Conservation (phyloP, 2,329 filamentous ascomycete species). For the Onygena corvina region DNA sequence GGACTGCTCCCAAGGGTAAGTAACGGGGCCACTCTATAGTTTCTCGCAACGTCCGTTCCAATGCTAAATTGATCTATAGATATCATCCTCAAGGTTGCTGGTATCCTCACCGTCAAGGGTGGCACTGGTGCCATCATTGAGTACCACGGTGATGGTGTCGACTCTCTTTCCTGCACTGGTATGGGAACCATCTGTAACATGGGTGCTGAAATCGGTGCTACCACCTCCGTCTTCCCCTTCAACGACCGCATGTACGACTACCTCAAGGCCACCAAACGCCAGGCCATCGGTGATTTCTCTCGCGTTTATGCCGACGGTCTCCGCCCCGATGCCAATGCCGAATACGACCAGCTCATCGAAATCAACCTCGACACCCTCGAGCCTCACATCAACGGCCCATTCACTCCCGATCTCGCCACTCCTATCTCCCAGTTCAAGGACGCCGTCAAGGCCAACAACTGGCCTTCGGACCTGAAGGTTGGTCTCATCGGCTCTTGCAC, state of each 20-base stretch:
- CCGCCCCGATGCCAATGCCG: conserved; percentile 71
- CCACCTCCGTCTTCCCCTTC: conserved; percentile 93
- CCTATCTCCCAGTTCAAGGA: conserved; percentile 96
- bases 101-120: conserved; percentile 94
- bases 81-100: conserved; percentile 93
- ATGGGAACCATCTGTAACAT: conserved; percentile 72
- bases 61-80: conserved; percentile 41
- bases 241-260: conserved; percentile 98
- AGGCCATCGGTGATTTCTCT: conserved; percentile 80
- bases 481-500: conserved; percentile 97
- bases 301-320: conserved; percentile 75
- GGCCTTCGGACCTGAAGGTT: conserved; percentile 94
- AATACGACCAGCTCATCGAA: conserved; percentile 94
- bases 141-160: conserved; percentile 54
- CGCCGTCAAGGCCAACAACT: conserved; percentile 84
- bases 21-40: conserved; percentile 17
- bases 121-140: conserved; percentile 73
- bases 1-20: conserved; percentile 83
- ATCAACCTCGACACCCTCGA: conserved; percentile 91
- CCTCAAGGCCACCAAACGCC: conserved; percentile 78
- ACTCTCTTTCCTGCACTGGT: conserved; percentile 66
- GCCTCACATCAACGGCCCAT: conserved; percentile 96
- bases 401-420: conserved; percentile 94
- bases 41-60: not conserved
- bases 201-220: conserved; percentile 56